These are phyloP conservation scores for Ministeria vibrans DNA, from an alignment of 78 protist species.

Conservation along the genomic window DNA sequence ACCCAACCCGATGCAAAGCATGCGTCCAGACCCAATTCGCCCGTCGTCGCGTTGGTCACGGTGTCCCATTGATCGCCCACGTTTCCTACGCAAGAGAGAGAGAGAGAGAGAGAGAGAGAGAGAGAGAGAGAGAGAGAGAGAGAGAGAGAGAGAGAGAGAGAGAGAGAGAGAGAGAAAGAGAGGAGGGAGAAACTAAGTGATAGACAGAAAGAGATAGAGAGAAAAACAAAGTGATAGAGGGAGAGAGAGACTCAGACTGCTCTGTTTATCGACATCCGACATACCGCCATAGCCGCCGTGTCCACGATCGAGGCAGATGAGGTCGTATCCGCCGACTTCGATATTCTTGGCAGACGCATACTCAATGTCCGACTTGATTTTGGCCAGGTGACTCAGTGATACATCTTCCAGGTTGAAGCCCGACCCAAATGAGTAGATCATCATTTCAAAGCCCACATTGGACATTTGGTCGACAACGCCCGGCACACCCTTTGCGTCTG, in stretches of 20 bases:
- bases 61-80: too few species aligned
- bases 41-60: background rate
- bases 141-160: background rate
- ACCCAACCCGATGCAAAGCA: conserved; percentile 20
- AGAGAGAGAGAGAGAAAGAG: too few species aligned
- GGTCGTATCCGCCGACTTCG: conserved; percentile 23
- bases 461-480: conserved; percentile 7
- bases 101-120: background rate
- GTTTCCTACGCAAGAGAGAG: background rate
- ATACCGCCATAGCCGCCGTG: background rate
- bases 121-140: background rate
- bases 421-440: conserved; percentile 17
- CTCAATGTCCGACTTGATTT: background rate
- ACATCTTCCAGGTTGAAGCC: background rate
- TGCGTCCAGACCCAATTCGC: background rate
- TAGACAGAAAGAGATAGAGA: background rate
- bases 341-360: conserved; percentile 18
- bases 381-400: background rate
- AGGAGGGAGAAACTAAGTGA: too few species aligned
- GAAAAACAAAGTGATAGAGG: background rate
- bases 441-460: conserved; percentile 19
- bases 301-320: conserved; percentile 3
- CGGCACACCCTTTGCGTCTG: background rate
- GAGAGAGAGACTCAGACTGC: background rate
- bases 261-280: too few species aligned